These are phyloP conservation scores for Rhodomyrtus psidioides DNA, from an alignment of 441 rosid genomes.

Conservation along the genomic window DNA sequence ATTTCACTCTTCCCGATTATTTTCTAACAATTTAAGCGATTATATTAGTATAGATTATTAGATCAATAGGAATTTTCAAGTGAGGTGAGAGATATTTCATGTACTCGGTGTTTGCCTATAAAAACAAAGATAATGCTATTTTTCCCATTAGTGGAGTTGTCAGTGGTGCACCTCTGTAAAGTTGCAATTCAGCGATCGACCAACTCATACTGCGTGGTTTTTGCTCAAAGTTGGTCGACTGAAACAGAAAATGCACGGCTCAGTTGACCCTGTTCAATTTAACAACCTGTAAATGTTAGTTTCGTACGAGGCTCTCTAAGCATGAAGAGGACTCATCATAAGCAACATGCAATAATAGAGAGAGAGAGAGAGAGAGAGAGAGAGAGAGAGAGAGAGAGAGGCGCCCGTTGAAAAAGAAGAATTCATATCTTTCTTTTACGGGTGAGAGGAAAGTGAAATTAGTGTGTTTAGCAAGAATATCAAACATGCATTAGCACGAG, in stretches of 20 bases:
- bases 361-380: neutral
- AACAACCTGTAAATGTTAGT: neutral
- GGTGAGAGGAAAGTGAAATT: neutral
- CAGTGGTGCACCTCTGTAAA: neutral
- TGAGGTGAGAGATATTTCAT: neutral
- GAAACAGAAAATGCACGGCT: neutral
- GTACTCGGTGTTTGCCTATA: neutral
- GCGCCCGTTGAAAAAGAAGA: neutral
- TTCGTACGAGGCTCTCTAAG: neutral
- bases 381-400: neutral
- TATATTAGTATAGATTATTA: neutral
- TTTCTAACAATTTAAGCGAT: neutral
- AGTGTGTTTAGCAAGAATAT: neutral
- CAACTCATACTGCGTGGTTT: neutral
- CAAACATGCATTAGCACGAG: neutral
- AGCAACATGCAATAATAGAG: neutral
- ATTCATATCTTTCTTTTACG: neutral
- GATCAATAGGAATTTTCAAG: neutral
- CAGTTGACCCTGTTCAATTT: neutral
- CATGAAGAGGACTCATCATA: neutral
- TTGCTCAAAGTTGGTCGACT: neutral
- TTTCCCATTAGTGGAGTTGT: neutral
- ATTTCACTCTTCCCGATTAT: too few species aligned
- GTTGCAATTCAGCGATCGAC: neutral
- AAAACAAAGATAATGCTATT: neutral